A percentile compares a stretch with the other conserved stretches of the same genome.
phyloP scores from a whole-genome alignment of 176 grass and related monocot species.

The Cymbopogon citratus region DNA sequence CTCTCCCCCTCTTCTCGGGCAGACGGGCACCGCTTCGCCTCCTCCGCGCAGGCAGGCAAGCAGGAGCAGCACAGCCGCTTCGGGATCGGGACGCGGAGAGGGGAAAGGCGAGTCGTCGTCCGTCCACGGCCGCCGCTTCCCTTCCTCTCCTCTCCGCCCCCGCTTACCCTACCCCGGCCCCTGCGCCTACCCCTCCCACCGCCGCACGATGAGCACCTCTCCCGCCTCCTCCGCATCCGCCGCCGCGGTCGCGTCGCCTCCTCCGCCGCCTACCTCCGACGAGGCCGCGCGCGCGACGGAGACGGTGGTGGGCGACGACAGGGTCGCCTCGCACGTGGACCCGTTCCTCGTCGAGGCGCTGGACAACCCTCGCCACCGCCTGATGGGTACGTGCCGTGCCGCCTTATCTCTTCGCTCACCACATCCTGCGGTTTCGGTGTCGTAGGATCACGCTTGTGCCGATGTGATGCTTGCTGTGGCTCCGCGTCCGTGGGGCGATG shows the following conservation, averaged over 20 bases:
- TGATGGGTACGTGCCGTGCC: slow-evolving; percentile 36
- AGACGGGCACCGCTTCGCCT: slow-evolving; percentile 22
- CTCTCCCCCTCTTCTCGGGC: slow-evolving; percentile 11
- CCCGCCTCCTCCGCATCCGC: neutral
- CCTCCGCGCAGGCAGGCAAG: slow-evolving; percentile 17
- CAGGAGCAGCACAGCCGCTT: slow-evolving; percentile 17
- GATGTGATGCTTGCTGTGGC: neutral
- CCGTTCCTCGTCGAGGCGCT: slow-evolving; percentile 62
- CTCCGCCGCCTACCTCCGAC: neutral
- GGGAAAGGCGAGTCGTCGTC: slow-evolving; percentile 32
- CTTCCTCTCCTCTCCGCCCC: slow-evolving; percentile 35
- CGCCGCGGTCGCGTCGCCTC: neutral
- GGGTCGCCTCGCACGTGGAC: slow-evolving; percentile 37
- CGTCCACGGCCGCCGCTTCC: slow-evolving; percentile 30
- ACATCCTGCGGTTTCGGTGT: slow-evolving; percentile 2
- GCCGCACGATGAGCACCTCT: slow-evolving; percentile 40
- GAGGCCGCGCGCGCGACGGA: slow-evolving; percentile 18
- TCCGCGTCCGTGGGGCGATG: neutral
- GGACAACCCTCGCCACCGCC: slow-evolving; percentile 73
- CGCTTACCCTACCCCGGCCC: neutral
- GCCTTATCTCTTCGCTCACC: neutral
- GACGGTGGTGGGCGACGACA: slow-evolving; percentile 16
- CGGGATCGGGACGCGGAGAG: slow-evolving; percentile 60
- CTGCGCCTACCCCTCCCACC: neutral
- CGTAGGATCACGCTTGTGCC: neutral